A percentile compares a stretch with the other conserved stretches of the same genome.
These are phyloP conservation scores for Pichia scutulata DNA, from an alignment of 805 yeast species.

Conservation along the genomic window DNA sequence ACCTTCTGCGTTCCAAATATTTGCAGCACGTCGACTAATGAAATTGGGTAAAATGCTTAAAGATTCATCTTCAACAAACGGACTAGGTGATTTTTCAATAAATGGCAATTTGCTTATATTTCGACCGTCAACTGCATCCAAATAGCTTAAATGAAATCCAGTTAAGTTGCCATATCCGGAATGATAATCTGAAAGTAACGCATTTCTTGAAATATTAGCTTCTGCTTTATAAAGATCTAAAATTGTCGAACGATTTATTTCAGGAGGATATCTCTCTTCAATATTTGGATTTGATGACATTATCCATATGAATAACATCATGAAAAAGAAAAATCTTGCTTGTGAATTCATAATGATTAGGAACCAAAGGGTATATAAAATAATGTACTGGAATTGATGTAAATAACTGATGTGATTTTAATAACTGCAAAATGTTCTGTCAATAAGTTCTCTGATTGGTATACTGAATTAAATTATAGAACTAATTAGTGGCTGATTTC, in stretches of 20 bases:
- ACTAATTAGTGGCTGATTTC: too few species aligned
- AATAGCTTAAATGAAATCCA: constrained; percentile 61
- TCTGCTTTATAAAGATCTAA: constrained; percentile 31
- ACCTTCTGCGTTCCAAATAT: constrained; percentile 43
- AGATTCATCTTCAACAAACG: constrained; percentile 42
- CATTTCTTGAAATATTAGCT: constrained; percentile 24
- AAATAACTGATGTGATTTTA: background rate
- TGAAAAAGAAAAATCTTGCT: constrained; percentile 26
- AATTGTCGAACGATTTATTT: constrained; percentile 18
- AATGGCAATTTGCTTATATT: constrained; percentile 52
- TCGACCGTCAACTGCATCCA: constrained; percentile 42
- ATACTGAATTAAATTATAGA: too few species aligned
- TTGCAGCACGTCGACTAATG: constrained; percentile 39
- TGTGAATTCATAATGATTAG: constrained; percentile 18
- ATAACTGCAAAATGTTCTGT: too few species aligned
- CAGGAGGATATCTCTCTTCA: constrained; percentile 23
- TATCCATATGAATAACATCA: constrained; percentile 33
- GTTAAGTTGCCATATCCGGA: constrained; percentile 64
- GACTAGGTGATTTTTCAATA: constrained; percentile 23
- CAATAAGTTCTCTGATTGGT: too few species aligned
- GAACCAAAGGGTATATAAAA: background rate
- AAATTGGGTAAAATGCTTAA: constrained; percentile 54
- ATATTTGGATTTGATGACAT: constrained; percentile 34
- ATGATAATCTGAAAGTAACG: constrained; percentile 35
- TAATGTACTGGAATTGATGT: background rate